Evolutionary conservation across 371 early-diverging fungal species (phyloP), one percentile per base, ranked within the genome.

Genomic region (Blakeslea trispora): DNA sequence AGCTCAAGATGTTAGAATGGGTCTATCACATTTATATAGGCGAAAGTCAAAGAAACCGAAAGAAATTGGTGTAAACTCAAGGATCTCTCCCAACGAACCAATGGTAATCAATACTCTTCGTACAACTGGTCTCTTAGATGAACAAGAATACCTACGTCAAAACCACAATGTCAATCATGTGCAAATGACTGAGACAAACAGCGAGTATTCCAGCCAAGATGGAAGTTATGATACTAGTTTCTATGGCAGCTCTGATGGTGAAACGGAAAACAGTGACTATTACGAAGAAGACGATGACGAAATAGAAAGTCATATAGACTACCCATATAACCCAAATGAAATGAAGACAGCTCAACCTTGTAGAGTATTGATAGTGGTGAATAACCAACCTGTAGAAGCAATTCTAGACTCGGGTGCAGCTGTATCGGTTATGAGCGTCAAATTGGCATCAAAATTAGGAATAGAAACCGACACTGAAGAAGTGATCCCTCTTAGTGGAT

Each of bases 331-430:
- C 23, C 7, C 24, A 5, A 39, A 35, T 3, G 31, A 28, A 6
- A 42, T 64, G 55, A 13, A 17, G 2, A 45, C 22, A 2, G 44
- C 54, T 10, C 14, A 43, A 13, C 64, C 64, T 0, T 9, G 41
- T 1, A 14, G 50, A 11, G 51, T 19, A 0, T 43, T 60, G 3
- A 28, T 61, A 0, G 40, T 32, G 0, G 58, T 66, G 14, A 46
- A 51, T 35, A 47, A 45, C 1, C 28, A 46, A 0, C 5, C 44
- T 1, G 28, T 66, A 2, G 35, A 45, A 13, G 58, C 66, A 0
- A 50, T 60, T 23, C 28, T 59, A 6, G 68, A 68, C 31, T 45
- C 57, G 3, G 60, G 68, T 3, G 60, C 60, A 21, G 45, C 59
- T 14, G 59, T 59, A 0, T 63, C 59, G 0, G 57, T 68, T 0